phyloP scores from a whole-genome alignment of 2,329 filamentous ascomycete genomes.

The Chaetomium strumarium region DNA sequence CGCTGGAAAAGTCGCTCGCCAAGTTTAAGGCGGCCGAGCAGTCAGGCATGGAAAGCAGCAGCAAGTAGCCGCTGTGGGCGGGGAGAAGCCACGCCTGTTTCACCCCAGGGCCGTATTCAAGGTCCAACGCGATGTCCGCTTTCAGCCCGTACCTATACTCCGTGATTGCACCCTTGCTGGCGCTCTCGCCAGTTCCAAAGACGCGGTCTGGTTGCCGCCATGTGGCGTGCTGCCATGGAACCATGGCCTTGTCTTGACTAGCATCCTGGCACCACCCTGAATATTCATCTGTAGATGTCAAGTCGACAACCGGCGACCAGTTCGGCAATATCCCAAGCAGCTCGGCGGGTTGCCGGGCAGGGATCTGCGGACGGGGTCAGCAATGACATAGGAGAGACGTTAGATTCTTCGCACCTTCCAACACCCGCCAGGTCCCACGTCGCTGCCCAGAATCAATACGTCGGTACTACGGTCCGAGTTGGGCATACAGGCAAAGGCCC shows the following conservation, averaged over 20 bases:
- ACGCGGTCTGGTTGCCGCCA: conserved; percentile 52
- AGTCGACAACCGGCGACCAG: conserved; percentile 55
- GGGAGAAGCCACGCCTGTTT: conserved; percentile 50
- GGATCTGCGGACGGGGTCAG: conserved; percentile 35
- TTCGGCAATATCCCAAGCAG: conserved; percentile 58
- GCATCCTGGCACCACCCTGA: conserved; percentile 26
- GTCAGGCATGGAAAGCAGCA: conserved; percentile 46
- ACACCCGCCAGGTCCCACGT: conserved; percentile 69
- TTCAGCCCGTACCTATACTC: conserved; percentile 66
- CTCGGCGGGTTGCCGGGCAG: conserved; percentile 47
- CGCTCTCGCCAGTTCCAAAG: conserved; percentile 62
- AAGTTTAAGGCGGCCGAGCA: conserved; percentile 44
- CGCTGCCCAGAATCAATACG: conserved; percentile 73
- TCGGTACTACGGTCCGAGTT: conserved; percentile 62
- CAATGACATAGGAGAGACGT: not conserved
- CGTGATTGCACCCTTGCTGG: conserved; percentile 55
- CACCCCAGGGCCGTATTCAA: conserved; percentile 45
- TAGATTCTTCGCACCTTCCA: conserved; percentile 50
- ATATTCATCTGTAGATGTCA: conserved; percentile 42
- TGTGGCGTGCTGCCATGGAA: conserved; percentile 27
- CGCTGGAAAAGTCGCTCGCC: conserved; percentile 41
- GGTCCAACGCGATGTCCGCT: conserved; percentile 57
- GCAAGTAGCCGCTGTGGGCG: conserved; percentile 27
- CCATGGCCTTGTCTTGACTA: conserved; percentile 15
- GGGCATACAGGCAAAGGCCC: conserved; percentile 72